Evolutionary conservation across 495 filamentous ascomycete species (phyloP), one percentile per base, ranked within the genome.

Genomic region (Trichocladium antarcticum): DNA sequence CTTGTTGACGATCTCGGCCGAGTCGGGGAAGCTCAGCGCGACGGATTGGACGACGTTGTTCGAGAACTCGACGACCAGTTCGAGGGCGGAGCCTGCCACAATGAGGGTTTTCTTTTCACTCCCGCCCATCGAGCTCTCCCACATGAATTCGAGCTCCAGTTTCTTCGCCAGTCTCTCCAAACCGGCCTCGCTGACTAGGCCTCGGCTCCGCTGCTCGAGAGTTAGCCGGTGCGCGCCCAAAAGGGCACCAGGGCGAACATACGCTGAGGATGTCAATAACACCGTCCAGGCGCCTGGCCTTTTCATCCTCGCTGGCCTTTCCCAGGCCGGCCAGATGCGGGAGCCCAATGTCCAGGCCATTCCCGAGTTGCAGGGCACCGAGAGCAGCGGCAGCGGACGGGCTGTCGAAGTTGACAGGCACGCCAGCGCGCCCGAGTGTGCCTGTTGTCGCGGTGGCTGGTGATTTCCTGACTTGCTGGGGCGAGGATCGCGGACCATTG

Each of bases 151-250:
- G 27, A 96, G 57, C 14, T 70, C 87, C 47, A 84, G 75, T 19
- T 83, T 71, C 54, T 77, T 74, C 6, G 80, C 84, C 29, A 94
- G 56, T 36, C 86, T 74, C 64, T 90, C 86, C 35, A 97, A 71
- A 0, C 86, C 87, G 37, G 88, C 82, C 43, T 89, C 79, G 42
- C 86, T 85, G 28, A 98, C 85, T 14, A 81, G 54, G 15, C 73
- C 70, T 47, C 73, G 70, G 45, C 57, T 70, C 19, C 56, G 61
- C 68, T 71, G 15, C 3, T 10, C 10, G 8, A 7, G 12, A 7
- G 31, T 31, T 21, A 45, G 49, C 54, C 45, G 61, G 51, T 43
- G 21, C 15, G 12, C 11, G 7, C 6, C 6, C 12, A 6, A 1
- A n/a, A 9, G n/a, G 22, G 3, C 7, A 17, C 7, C 27, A 9